phyloP scores from a whole-genome alignment of 176 grass and related monocot genomes.

The Oryza brachyantha region DNA sequence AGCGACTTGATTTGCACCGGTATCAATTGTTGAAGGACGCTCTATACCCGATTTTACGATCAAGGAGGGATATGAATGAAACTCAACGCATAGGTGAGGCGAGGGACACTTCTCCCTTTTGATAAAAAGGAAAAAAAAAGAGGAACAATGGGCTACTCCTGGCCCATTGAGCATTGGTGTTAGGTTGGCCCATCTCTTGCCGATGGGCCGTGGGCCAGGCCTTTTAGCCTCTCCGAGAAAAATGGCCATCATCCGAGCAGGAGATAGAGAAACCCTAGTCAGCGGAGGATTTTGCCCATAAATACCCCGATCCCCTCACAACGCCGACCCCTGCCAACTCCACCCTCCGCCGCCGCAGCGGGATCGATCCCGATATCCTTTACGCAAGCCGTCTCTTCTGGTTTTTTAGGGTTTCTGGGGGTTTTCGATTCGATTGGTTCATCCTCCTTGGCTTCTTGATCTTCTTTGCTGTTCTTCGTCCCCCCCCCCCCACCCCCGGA shows the following conservation, averaged over 20 bases:
- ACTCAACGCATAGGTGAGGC: too few relatives aligned
- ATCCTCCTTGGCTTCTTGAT: neutral
- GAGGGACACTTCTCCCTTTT: too few relatives aligned
- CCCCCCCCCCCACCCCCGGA: too few relatives aligned
- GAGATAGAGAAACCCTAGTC: conserved; percentile 15
- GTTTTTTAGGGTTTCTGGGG: neutral
- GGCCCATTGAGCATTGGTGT: neutral
- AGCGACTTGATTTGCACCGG: too few relatives aligned
- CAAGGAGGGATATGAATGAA: too few relatives aligned
- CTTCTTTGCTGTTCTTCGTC: neutral
- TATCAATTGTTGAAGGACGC: too few relatives aligned
- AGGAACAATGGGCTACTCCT: too few relatives aligned
- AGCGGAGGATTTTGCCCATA: neutral
- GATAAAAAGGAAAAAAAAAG: too few relatives aligned
- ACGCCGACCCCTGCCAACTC: too few relatives aligned
- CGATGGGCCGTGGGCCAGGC: neutral
- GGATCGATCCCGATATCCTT: neutral
- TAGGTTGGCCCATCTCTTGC: too few relatives aligned
- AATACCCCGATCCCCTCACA: neutral
- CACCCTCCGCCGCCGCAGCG: neutral
- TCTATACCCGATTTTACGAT: too few relatives aligned
- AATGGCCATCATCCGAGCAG: too few relatives aligned
- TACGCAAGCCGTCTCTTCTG: neutral
- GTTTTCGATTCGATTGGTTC: neutral
- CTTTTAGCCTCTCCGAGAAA: neutral